Conservation (phyloP, 164 flowering plant species). For the Paratinospora sagittata region DNA sequence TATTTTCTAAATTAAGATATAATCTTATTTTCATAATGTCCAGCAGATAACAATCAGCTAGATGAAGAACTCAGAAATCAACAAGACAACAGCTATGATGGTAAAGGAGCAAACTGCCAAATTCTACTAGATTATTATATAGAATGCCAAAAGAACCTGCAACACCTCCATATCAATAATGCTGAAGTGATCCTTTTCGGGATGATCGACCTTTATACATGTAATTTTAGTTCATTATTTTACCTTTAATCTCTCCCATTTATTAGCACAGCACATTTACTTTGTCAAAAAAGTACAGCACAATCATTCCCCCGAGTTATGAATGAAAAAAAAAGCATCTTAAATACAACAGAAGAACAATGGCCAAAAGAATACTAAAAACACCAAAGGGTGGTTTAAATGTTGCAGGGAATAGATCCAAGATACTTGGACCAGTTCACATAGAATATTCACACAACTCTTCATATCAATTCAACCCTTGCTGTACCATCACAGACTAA, state of each 20-base stretch:
- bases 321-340: neutral
- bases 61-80: neutral
- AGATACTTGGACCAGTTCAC: neutral
- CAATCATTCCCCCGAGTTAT: neutral
- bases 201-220: neutral
- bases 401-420: neutral
- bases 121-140: neutral
- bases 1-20: neutral
- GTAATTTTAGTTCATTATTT: neutral
- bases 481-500: conserved; percentile 11
- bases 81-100: neutral
- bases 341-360: neutral
- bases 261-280: neutral
- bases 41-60: neutral
- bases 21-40: neutral
- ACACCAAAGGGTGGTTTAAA: neutral
- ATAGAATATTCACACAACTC: conserved; percentile 5
- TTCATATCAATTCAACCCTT: neutral
- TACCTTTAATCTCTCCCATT: neutral
- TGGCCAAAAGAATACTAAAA: neutral
- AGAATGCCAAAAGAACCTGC: neutral
- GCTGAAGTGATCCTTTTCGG: neutral
- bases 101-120: neutral
- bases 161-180: neutral
- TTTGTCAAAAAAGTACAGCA: neutral